Evolutionary conservation across 2,329 filamentous ascomycete species (phyloP), one percentile per base, ranked within the genome.

Genomic region (Pestalotiopsis sp.): DNA sequence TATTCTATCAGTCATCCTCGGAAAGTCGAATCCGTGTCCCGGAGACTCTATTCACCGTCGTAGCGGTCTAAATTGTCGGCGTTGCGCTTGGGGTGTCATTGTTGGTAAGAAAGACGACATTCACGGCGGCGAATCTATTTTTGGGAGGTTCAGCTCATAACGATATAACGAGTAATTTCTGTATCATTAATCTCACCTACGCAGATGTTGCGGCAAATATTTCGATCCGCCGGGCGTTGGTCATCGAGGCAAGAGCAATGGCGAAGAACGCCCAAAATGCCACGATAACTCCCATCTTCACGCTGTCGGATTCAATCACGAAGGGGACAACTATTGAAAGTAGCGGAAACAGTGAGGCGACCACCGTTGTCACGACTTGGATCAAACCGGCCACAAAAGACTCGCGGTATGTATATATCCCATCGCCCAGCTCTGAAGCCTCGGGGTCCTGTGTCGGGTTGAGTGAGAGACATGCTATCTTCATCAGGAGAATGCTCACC

Each of bases 161-260:
- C 1, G 22, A 24, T 2, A 64, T 9, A 17, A 44, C 3, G 22
- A 30, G 13, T 52, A 22, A 22, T 52, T 26, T 5, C 3, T 26
- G 26, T 26, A 26, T 26, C 3, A 1, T 26, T 3, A 3, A 26
- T 2, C 26, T 39, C 20, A 66, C 72, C 70, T 67, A 76, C 70
- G 75, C 73, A 11, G 75, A 73, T 20, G 75, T 76, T 3, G 74
- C 76, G 10, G 71, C 71, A 69, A 78, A 78, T 2, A 77, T 68
- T 40, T 78, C 75, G 9, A 73, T 68, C 57, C 68, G 74, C 39
- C 67, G 73, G 1, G 73, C 73, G 11, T 69, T 71, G 2, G 75
- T 77, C 40, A 74, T 69, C 40, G 73, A 38, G 3, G 70, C 68
- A 40, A 78, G 65, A 1, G 68, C 66, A 13, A 73, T 39, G 11